Evolutionary conservation across 2,329 filamentous ascomycete genomes (phyloP), one percentile per base, ranked within the genome.

Genomic region (Colletotrichum kahawae): DNA sequence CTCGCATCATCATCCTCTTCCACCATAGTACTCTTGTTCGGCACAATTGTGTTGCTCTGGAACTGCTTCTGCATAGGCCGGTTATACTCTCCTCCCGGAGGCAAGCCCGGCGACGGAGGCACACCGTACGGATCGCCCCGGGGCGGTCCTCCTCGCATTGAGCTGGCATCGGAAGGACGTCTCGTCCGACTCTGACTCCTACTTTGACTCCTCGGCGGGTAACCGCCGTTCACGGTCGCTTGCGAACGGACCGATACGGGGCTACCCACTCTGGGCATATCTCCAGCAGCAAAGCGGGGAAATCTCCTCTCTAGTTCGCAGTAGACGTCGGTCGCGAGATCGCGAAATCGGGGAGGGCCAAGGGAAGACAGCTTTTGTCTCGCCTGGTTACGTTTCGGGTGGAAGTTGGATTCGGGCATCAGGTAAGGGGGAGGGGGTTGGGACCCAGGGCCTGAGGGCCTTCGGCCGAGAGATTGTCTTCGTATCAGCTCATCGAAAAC

Each of bases 351-450:
- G 31, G 95, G 93, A 27, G 94, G 92, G 4, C 95, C 95, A 16
- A 99, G 90, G 0, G 96, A 98, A 0, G 95, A 96, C 24, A 99
- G 91, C 83, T 98, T 97, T 84, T 98, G 95, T 54, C 97, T 92
- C n/a, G 97, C 97, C 83, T 98, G 96, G 82, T 99, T 99, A 77
- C 97, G 93, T 85, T 98, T 99, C 4, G 96, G 95, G 84, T 99
- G 97, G 85, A 98, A 98, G 77, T 92, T 93, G 78, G 93, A 90
- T 83, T 96, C 95, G n/a, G 97, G 95, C 29, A 95, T 87, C 7
- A 99, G 90, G 82, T 92, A 97, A 14, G 91, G 87, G 3, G 95
- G 95, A n/a, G 90, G 89, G 5, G 85, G 83, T 77, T 86, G 88
- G 63, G 88, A 87, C 24, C 85, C 85, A 29, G 88, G 87, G 78